phyloP scores from a whole-genome alignment of 192 early-diverging fungal species.

The Backusella australiensis region DNA sequence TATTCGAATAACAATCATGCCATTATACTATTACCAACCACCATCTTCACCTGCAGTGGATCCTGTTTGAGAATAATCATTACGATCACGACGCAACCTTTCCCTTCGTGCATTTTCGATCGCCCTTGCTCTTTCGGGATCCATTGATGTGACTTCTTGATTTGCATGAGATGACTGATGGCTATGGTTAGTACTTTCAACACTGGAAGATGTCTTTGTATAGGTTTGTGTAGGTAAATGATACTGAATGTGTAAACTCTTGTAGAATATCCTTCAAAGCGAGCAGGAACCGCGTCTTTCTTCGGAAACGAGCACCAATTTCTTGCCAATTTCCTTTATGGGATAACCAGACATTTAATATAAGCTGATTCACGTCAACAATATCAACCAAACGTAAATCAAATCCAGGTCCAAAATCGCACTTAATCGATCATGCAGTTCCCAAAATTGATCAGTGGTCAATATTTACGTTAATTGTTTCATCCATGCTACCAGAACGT shows the following conservation, averaged over 20 bases:
- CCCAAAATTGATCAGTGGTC: constrained; percentile 60
- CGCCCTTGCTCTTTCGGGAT: neutral
- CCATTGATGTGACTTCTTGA: neutral
- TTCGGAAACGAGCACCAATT: constrained; percentile 48
- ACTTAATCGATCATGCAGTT: constrained; percentile 59
- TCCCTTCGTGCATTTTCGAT: neutral
- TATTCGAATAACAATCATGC: neutral
- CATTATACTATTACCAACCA: neutral
- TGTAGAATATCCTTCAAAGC: constrained; percentile 54
- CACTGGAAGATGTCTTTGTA: neutral
- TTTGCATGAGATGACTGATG: neutral
- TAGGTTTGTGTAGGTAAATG: constrained; percentile 4
- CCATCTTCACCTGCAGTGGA: neutral
- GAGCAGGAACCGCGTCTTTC: constrained; percentile 62
- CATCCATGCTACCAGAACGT: constrained; percentile 57
- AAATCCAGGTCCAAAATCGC: constrained; percentile 49
- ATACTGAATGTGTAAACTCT: constrained; percentile 58
- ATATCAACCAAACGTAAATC: constrained; percentile 61
- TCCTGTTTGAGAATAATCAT: neutral
- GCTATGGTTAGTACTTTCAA: neutral
- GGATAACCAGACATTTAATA: constrained; percentile 61
- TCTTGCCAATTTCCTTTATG: constrained; percentile 84
- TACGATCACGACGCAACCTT: neutral
- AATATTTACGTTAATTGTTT: constrained; percentile 55
- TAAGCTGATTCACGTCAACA: constrained; percentile 55